These are phyloP conservation scores for Lodderomyces theae DNA, from an alignment of 1,139 yeast genomes.

Conservation along the genomic window DNA sequence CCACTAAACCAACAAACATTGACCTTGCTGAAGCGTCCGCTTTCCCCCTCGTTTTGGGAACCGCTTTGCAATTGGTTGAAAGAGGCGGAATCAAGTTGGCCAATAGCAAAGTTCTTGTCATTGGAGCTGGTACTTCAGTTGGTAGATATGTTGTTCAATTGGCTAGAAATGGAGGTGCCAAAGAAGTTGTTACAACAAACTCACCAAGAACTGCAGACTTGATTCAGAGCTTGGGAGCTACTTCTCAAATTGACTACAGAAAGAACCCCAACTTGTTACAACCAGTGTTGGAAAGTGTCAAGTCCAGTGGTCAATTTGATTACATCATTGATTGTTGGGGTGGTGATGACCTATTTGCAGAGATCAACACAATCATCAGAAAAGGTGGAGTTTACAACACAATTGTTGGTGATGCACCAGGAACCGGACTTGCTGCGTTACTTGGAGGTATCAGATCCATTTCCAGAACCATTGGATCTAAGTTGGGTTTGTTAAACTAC, in stretches of 20 bases:
- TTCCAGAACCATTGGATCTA: slow-evolving; percentile 6
- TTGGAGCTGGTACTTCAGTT: slow-evolving; percentile 77
- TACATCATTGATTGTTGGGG: slow-evolving; percentile 32
- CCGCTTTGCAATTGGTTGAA: slow-evolving; percentile 44
- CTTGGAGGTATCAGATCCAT: slow-evolving; percentile 1
- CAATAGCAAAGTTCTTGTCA: slow-evolving; percentile 44
- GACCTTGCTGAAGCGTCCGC: slow-evolving; percentile 56
- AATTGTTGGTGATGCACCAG: slow-evolving; percentile 38
- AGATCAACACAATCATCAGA: slow-evolving; percentile 27
- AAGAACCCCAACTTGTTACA: slow-evolving; percentile 19
- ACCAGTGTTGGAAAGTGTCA: slow-evolving; percentile 26
- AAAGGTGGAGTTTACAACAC: slow-evolving; percentile 47
- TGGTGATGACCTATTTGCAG: slow-evolving; percentile 22
- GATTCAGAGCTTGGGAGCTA: slow-evolving; percentile 52
- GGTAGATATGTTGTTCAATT: slow-evolving; percentile 62
- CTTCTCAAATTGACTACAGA: slow-evolving; percentile 50
- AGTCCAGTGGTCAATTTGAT: slow-evolving; percentile 26
- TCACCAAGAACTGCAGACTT: slow-evolving; percentile 33
- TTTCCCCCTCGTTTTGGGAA: slow-evolving; percentile 55
- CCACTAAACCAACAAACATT: slow-evolving; percentile 47
- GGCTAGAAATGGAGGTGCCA: slow-evolving; percentile 47
- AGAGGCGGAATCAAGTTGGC: slow-evolving; percentile 21
- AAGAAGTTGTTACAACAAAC: slow-evolving; percentile 44
- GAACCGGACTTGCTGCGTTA: slow-evolving; percentile 8
- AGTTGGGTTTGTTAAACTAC: slow-evolving; percentile 15